phyloP scores from a whole-genome alignment of 257 asterid species.

The Solanum virginianum region DNA sequence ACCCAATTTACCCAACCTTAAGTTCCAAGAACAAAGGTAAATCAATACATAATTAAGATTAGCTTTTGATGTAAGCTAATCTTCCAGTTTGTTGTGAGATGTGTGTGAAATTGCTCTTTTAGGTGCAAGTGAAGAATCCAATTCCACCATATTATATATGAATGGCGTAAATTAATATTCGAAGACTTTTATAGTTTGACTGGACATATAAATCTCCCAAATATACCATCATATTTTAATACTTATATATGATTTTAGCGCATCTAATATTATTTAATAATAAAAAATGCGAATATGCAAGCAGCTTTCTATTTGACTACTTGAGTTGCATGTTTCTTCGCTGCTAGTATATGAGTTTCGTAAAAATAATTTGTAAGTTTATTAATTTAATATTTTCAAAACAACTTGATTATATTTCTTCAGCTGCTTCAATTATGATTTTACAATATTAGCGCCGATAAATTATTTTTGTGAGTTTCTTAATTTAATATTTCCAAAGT shows the following conservation, averaged over 20 bases:
- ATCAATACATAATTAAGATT: not conserved
- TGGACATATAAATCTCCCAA: not conserved
- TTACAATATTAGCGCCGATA: no score
- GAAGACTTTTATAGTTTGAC: not conserved
- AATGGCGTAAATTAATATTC: not conserved
- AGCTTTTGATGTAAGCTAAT: not conserved
- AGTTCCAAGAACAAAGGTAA: not conserved
- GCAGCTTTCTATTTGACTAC: no score
- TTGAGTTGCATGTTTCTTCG: no score
- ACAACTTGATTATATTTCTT: no score
- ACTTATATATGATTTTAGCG: not conserved
- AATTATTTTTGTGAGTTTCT: no score
- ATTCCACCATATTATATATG: not conserved
- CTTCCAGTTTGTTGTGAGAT: not conserved
- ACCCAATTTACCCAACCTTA: not conserved
- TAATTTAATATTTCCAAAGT: no score
- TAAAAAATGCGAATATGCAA: no score
- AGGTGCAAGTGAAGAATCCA: not conserved
- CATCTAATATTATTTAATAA: no score
- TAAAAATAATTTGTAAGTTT: no score
- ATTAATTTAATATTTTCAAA: no score
- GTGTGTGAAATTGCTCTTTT: not conserved
- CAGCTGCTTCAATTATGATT: no score
- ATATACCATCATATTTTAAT: not conserved
- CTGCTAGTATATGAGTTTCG: rapidly evolving